Base-by-base conservation (phyloP, 495 filamentous ascomycete genomes). In the Collariella sp. region DNA sequence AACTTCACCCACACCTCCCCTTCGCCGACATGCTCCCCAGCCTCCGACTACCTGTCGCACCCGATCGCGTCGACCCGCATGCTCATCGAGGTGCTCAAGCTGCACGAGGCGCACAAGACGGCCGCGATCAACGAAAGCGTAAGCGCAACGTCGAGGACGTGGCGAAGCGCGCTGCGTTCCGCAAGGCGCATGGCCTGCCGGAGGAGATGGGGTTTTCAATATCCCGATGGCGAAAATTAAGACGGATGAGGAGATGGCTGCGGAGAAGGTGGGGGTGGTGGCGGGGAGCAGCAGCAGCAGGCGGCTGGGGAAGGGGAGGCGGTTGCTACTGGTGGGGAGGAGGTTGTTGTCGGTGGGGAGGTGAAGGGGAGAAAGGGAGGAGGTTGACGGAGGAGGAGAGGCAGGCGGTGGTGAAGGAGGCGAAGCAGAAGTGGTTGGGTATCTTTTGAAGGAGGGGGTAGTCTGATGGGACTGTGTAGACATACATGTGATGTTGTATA, bases 111-210 rank as follows among this genome's bases (percentile, higher is more conserved):
- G 52, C 79, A 84, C 66, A 77, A 72, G 20, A 79, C 83, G 3
- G 76, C 77, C 56, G 65, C 80, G 54, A 82, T 83, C 34, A 73
- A 76, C 22, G 86, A 87, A 79, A 79, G 72, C 76, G 89, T 36
- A 72, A 77, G 51, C 74, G 75, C 55, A 78, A 80, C 31, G 70
- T 85, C 53, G 87, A 93, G 36, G 90, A 96, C 72, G 83, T 87
- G 34, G 72, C 80, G 66, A 93, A 94, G 80, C 75, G 90, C 56
- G 72, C 73, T 40, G 78, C 83, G 68, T 96, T 86, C 68, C 82
- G 87, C 44, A 79, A 85, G 72, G 88, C 87, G 48, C 88, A 95
- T 77, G 89, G 88, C 9, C 24, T 91, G 62, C 83, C 85, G 58
- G 77, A 82, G 40, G 70, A 79, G 56, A 68, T 64, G 53, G 68